phyloP scores from a whole-genome alignment of 2,329 filamentous ascomycete genomes.

The Tricladium varicosporioides region DNA sequence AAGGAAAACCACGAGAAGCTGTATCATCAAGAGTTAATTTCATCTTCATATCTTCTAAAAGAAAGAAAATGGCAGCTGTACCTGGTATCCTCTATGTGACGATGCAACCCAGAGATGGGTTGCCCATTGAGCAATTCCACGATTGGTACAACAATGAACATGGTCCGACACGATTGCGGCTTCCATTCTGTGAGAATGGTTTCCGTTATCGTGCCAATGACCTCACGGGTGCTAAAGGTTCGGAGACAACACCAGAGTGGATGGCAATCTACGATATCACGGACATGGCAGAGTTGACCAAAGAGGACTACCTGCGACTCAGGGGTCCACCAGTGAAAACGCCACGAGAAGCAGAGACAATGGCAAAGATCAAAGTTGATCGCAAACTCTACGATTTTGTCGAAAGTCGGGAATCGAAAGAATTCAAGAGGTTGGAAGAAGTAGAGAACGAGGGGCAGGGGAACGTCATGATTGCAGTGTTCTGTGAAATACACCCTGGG shows the following conservation, averaged over 20 bases:
- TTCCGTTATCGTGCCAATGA: conserved; percentile 75
- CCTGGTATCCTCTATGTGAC: conserved; percentile 80
- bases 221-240: conserved; percentile 33
- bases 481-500: conserved; percentile 52
- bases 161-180: conserved; percentile 74
- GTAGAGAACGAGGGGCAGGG: conserved; percentile 57
- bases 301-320: conserved; percentile 66
- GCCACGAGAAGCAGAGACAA: conserved; percentile 57
- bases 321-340: conserved; percentile 56
- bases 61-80: conserved; percentile 39
- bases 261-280: conserved; percentile 81
- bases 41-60: neutral
- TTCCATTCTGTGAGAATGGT: conserved; percentile 73
- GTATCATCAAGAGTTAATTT: neutral
- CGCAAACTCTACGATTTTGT: conserved; percentile 70
- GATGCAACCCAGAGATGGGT: conserved; percentile 74
- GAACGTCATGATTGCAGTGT: conserved; percentile 61
- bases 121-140: conserved; percentile 65
- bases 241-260: conserved; percentile 58
- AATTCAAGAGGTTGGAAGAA: conserved; percentile 60
- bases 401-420: conserved; percentile 50
- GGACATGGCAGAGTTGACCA: conserved; percentile 68
- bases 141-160: conserved; percentile 97
- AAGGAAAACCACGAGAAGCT: conserved; percentile 2
- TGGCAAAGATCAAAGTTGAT: conserved; percentile 66